Evolutionary conservation across 345 rosid genomes (phyloP).

Genomic region (Rhizophora mangle): DNA sequence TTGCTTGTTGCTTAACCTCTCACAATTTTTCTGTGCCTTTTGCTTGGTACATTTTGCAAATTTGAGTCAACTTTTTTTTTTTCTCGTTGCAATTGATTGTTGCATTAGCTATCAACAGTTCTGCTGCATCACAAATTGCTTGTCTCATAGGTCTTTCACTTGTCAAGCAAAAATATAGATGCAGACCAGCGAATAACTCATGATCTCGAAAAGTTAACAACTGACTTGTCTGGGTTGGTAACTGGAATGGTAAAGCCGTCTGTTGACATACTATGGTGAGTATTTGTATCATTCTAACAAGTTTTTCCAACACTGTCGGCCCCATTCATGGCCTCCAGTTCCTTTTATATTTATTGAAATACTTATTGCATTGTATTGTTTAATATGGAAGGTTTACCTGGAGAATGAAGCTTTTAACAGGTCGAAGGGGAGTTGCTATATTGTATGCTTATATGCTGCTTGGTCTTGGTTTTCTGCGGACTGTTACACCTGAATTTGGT

Average conservation of each 20-base stretch:
- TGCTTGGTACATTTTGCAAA: conserved; percentile 7
- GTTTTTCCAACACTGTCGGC: no score
- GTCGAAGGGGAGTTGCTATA: conserved; percentile 90
- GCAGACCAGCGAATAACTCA: conserved; percentile 96
- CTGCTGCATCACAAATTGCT: not conserved
- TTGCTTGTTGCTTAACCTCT: conserved; percentile 1
- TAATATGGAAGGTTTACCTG: conserved; percentile 75
- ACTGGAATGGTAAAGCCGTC: conserved; percentile 99
- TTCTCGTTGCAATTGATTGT: not conserved
- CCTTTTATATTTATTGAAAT: not conserved
- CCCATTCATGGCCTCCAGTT: no score
- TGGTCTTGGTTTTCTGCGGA: conserved; percentile 88
- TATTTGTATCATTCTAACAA: conserved; percentile 11
- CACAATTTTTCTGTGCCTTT: conserved; percentile 14
- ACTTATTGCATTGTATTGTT: not conserved
- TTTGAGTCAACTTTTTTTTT: not conserved
- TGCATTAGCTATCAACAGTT: not conserved
- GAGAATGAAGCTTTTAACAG: conserved; percentile 98
- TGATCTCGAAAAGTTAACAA: conserved; percentile 84
- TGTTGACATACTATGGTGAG: conserved; percentile 93
- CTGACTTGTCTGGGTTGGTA: conserved; percentile 84
- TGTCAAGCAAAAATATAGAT: conserved; percentile 84
- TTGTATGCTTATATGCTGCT: conserved; percentile 92
- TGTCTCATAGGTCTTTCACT: conserved; percentile 64
- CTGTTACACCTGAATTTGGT: conserved; percentile 91